Conservation (phyloP, 208 protist genomes). For the Leishmania lainsoni region DNA sequence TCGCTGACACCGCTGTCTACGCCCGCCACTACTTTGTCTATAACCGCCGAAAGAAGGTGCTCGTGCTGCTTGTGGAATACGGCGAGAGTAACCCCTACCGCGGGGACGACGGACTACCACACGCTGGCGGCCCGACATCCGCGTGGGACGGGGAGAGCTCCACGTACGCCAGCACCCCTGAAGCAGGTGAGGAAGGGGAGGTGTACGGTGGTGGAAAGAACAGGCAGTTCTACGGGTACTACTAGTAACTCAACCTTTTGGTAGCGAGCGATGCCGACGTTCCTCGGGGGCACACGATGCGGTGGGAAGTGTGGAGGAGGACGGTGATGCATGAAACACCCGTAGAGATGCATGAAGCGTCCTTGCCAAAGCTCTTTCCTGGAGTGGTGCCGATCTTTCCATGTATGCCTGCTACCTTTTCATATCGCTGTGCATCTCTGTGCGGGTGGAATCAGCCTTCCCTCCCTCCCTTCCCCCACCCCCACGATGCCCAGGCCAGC, state of each 20-base stretch:
- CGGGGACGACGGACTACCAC: constrained; percentile 50
- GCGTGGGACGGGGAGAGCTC: constrained; percentile 29
- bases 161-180: constrained; percentile 34
- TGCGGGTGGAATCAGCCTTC: no score
- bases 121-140: constrained; percentile 9
- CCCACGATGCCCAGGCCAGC: background rate
- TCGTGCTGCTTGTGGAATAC: constrained; percentile 66
- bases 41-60: constrained; percentile 58
- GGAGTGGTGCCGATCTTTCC: no score
- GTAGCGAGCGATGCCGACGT: background rate
- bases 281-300: background rate
- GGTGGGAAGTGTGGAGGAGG: background rate
- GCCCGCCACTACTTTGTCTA: constrained; percentile 77
- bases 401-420: background rate
- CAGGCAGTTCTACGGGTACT: constrained; percentile 59
- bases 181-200: constrained; percentile 36
- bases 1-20: constrained; percentile 50
- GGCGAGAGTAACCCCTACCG: constrained; percentile 70
- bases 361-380: background rate
- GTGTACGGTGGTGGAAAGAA: constrained; percentile 55
- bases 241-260: background rate
- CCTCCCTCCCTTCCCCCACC: background rate
- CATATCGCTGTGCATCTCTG: background rate
- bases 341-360: background rate
- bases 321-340: background rate